Conservation (phyloP, 768 basidiomycete genomes). For the Mycena vulgaris region DNA sequence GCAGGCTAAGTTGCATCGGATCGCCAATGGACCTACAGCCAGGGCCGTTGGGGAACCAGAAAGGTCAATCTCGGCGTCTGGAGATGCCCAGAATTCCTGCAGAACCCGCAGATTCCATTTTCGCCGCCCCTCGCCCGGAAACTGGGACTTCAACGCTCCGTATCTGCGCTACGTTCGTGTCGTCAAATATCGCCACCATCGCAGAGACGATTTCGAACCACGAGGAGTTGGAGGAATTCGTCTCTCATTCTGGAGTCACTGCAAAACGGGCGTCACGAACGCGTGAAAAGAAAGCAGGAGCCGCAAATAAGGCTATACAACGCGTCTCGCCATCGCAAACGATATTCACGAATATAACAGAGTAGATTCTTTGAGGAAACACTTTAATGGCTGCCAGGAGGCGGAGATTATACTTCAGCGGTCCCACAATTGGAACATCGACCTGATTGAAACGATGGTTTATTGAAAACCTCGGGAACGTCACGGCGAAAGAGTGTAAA, state of each 20-base stretch:
- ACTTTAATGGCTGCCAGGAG: too few relatives aligned
- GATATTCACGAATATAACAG: too few relatives aligned
- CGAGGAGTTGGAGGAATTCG: slow-evolving; percentile 32
- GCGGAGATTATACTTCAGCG: too few relatives aligned
- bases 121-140: slow-evolving; percentile 70
- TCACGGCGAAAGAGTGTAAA: too few relatives aligned
- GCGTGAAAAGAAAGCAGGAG: not conserved
- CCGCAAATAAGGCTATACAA: slow-evolving; percentile 14
- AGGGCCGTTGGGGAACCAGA: slow-evolving; percentile 16
- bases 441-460: too few relatives aligned
- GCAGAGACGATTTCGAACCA: slow-evolving; percentile 25
- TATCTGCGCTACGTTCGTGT: slow-evolving; percentile 56
- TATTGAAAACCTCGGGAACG: too few relatives aligned
- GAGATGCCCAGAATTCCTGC: slow-evolving; percentile 63
- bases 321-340: slow-evolving; percentile 15
- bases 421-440: too few relatives aligned
- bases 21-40: slow-evolving; percentile 21
- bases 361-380: too few relatives aligned
- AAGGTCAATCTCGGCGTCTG: slow-evolving; percentile 42
- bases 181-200: slow-evolving; percentile 1
- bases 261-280: not conserved
- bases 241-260: slow-evolving; percentile 25
- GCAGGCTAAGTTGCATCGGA: not conserved
- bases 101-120: slow-evolving; percentile 69
- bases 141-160: slow-evolving; percentile 56